Base-by-base conservation (phyloP, 345 rosid species). In the Streptanthus diversifolius region DNA sequence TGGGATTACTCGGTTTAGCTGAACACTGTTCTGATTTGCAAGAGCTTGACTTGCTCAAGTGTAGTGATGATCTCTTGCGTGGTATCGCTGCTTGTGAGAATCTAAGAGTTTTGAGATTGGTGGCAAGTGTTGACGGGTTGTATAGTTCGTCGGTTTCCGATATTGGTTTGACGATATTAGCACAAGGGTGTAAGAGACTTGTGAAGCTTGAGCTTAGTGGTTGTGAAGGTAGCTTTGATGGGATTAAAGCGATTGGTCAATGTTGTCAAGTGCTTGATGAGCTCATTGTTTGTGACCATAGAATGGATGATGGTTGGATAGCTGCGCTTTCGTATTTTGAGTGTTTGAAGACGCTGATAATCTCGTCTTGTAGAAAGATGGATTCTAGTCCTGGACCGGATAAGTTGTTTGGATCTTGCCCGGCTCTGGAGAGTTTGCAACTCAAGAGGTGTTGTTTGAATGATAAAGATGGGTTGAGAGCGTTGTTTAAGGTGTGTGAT, bases 301-400 rank as follows among this genome's bases (percentile, higher is more conserved):
- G 86, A 66, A 90, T 95, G 98, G 99, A 90, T 68, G 86, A 77
- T 79, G 99, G 99, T 2, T 95, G 99, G 99, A 37, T 95, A 80
- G 90, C 99, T 12, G 98, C 83, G 14, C 84, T 95, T 47, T 74
- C 86, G 0, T 95, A 81, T 29, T 90, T 92, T 27, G 89, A 78
- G 74, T 89, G 86, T 68, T 72, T 95, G 86, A 95, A 92, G 83
- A 90, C 82, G 12, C 61, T 95, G 84, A 87, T 73, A 73, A 58
- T 95, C 19, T 71, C 56, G 56, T 89, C 89, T 0, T 92, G 99
- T 63, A 82, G 83, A 66, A 77, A 51, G 44, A 84, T 95, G 2
- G 99, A 92, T 72, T 32, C 83, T 25, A 54, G 63, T 75, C 98
- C 99, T 0, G 99, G 97, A 24, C 89, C 77, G 0, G 88, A 82